Base-by-base conservation (phyloP, 495 filamentous ascomycete species). In the Penicillium verhagenii region DNA sequence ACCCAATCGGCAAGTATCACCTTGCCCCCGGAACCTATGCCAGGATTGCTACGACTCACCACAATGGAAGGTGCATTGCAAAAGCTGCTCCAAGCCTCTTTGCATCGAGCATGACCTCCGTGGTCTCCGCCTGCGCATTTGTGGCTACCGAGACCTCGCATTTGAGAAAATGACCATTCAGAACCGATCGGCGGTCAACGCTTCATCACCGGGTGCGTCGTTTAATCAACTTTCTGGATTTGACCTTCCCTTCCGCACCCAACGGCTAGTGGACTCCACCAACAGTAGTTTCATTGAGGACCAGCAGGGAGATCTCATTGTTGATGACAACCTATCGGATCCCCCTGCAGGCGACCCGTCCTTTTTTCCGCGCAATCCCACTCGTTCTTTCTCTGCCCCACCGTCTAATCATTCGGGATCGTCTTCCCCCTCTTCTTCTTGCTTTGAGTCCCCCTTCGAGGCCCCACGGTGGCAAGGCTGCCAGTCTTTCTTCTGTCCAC, bases 31-130 rank as follows among this genome's bases (percentile, higher is more conserved):
- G n/a, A 82, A 80, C 38, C 63, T 86, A 6, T 86, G 82, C 56
- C 73, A 81, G 47, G 79, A 82, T 37, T 86, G 82, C 65, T 82
- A 82, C 54, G 72, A 79, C 28, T 79, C 75, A 11, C 75, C 77
- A 31, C 76, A 78, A 29, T 86, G 82, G 82, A 83, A 82, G 63
- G 75, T 84, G 6, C 69, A 76, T 16, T 86, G 82, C 62, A 78
- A 78, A 61, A 74, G 68, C 42, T 86, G 82, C 63, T 79, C 79
- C 20, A 79, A 78, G 56, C 75, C 80, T 11, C 62, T 86, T 24
- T 86, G 82, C 64, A 83, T 82, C 53, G 82, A 84, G 54, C 82
- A 86, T 59, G 82, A 86, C 61, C 74, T 86, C n/a, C 74, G 81
- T 25, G 82, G 75, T 26, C 69, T 86, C 11, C 79, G 80, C n/a